Evolutionary conservation across 1,284 basidiomycete species (phyloP), one percentile per base, ranked within the genome.

Genomic region (Rhodotorula sp.): DNA sequence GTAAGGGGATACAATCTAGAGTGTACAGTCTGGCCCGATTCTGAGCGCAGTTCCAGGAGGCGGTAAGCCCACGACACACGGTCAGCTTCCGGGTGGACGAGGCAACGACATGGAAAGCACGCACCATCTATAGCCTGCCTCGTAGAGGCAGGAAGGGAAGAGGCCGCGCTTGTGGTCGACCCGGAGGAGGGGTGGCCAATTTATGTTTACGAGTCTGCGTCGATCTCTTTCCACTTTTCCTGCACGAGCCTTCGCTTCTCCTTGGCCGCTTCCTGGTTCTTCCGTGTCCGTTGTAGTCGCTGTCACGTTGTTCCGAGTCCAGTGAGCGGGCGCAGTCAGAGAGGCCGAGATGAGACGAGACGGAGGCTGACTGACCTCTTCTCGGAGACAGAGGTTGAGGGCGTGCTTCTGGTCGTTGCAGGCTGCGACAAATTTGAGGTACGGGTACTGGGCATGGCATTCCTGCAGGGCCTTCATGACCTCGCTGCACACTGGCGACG

Each of bases 341-440:
- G 64, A 18, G 20, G 29, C 12, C 15, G 23, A 34, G 48, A 18
- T 20, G 34, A n/a, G n/a, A n/a, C n/a, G 26, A 60, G 60, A 29
- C 26, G 18, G 3, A 23, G 62, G 34, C 34, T 34, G 34, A 34
- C 68, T 34, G 23, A 75, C 75, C 63, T 76, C 75, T 6, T 29
- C 60, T 1, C 75, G 64, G 1, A 76, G 54, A 56, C 75, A 76
- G 58, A 51, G 49, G 69, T 76, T 76, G 66, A 76, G 69, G 0
- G 64, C 67, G 56, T 57, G 48, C 59, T 76, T 76, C 31, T 69
- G 48, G 58, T 71, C 64, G 71, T 76, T 76, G 65, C 75, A 76
- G 4, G 49, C 23, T 14, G 73, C 75, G 29, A 63, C 51, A 64
- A 70, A 72, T 47, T 74, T 72, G 58, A 74, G 54, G 48, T 61